phyloP scores from a whole-genome alignment of 2,329 filamentous ascomycete species.

The Apiospora kogelbergensis region DNA sequence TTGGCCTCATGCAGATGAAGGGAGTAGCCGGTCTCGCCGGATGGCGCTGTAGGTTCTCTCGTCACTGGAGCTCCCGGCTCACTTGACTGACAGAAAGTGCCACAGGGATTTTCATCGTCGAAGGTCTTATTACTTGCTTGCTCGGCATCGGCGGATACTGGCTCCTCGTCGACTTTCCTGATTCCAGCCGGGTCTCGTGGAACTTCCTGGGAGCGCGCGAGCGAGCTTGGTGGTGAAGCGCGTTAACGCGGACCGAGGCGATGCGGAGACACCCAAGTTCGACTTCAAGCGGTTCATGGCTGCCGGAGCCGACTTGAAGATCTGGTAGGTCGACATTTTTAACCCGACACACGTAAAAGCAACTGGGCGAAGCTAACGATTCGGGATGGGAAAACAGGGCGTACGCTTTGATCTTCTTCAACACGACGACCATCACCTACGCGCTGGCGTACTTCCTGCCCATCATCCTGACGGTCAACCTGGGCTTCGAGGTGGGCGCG shows the following conservation, averaged over 20 bases:
- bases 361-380: constrained; percentile 36
- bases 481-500: constrained; percentile 63
- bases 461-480: constrained; percentile 63
- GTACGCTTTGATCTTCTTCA: constrained; percentile 61
- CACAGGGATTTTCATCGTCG: constrained; percentile 32
- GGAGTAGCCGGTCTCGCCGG: constrained; percentile 54
- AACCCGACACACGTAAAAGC: neutral
- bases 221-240: constrained; percentile 35
- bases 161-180: constrained; percentile 51
- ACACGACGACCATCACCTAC: constrained; percentile 71
- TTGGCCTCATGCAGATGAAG: constrained; percentile 65
- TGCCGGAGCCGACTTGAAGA: constrained; percentile 26
- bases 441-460: constrained; percentile 78
- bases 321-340: constrained; percentile 11
- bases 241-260: constrained; percentile 46
- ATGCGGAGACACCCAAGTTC: constrained; percentile 48
- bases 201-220: constrained; percentile 42
- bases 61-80: constrained; percentile 37
- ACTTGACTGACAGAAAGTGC: constrained; percentile 10
- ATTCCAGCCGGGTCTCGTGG: constrained; percentile 37
- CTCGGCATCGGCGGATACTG: constrained; percentile 40
- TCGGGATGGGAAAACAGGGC: constrained; percentile 43
- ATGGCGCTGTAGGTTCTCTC: constrained; percentile 66
- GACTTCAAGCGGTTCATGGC: constrained; percentile 35
- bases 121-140: constrained; percentile 53